phyloP scores from a whole-genome alignment of 768 basidiomycete species.

The Lentinus brumalis region DNA sequence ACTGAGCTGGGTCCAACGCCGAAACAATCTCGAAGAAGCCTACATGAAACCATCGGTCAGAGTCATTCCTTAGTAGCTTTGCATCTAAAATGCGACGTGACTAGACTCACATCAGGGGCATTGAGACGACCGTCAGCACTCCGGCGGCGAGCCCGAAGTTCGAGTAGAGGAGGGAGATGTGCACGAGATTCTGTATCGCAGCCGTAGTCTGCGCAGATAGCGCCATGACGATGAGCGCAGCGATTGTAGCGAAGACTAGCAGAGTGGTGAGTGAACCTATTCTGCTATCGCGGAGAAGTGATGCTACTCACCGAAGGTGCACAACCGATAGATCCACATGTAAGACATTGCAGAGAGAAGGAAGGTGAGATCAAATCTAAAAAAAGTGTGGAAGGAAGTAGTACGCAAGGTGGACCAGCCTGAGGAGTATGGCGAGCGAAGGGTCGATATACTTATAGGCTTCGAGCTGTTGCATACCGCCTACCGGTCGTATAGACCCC shows the following conservation, averaged over 20 bases:
- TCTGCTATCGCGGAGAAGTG: no score
- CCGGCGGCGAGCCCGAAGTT: neutral
- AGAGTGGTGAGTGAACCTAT: neutral
- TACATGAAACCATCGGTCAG: neutral
- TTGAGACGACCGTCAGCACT: no score
- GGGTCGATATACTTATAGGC: no score
- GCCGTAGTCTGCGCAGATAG: constrained; percentile 10
- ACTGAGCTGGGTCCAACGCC: neutral
- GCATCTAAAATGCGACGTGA: neutral
- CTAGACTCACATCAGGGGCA: no score
- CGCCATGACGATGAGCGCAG: constrained; percentile 3
- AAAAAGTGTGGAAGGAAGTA: no score
- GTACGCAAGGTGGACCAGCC: no score
- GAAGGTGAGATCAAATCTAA: no score
- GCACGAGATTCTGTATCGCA: neutral
- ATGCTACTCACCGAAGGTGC: constrained; percentile 2
- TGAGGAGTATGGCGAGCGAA: no score
- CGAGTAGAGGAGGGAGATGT: neutral
- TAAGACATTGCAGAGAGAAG: constrained; percentile 1
- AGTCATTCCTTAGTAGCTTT: neutral
- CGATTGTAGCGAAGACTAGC: constrained; percentile 1
- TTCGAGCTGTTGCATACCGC: no score
- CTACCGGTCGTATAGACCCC: no score
- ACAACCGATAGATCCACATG: constrained; percentile 10
- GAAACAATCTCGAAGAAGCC: no score